Evolutionary conservation across 2,329 filamentous ascomycete genomes (phyloP).

Genomic region (Pestalotiopsis sp.): DNA sequence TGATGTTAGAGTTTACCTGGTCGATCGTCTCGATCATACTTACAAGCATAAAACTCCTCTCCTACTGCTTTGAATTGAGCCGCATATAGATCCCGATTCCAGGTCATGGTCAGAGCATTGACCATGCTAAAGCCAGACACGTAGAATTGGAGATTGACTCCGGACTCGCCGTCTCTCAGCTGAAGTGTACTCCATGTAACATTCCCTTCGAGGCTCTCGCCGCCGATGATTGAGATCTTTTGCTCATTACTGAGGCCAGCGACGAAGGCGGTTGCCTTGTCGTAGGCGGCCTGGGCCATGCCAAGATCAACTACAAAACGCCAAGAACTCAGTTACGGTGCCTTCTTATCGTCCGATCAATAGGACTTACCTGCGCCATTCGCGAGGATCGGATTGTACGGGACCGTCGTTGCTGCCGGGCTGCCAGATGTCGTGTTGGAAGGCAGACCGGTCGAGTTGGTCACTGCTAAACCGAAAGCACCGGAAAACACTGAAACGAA

Average conservation of each 20-base stretch:
- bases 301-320: constrained; percentile 6
- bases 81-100: constrained; percentile 17
- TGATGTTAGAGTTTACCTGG: background rate
- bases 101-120: constrained; percentile 19
- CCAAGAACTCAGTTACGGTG: background rate
- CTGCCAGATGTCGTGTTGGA: background rate
- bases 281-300: constrained; percentile 3
- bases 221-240: constrained; percentile 6
- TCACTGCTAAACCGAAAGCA: background rate
- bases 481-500: background rate
- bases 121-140: constrained; percentile 20
- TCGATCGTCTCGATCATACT: fast-evolving
- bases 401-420: background rate
- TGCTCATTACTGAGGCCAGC: background rate
- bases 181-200: background rate
- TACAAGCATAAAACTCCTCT: constrained; percentile 16
- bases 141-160: constrained; percentile 15
- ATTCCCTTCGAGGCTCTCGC: background rate
- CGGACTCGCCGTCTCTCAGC: constrained; percentile 18
- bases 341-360: background rate
- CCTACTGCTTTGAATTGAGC: constrained; percentile 19
- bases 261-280: constrained; percentile 6
- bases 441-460: background rate
- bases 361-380: background rate
- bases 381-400: background rate